Evolutionary conservation across 73 alveolate genomes (phyloP).

Genomic region (Tetrahymena thermophila): DNA sequence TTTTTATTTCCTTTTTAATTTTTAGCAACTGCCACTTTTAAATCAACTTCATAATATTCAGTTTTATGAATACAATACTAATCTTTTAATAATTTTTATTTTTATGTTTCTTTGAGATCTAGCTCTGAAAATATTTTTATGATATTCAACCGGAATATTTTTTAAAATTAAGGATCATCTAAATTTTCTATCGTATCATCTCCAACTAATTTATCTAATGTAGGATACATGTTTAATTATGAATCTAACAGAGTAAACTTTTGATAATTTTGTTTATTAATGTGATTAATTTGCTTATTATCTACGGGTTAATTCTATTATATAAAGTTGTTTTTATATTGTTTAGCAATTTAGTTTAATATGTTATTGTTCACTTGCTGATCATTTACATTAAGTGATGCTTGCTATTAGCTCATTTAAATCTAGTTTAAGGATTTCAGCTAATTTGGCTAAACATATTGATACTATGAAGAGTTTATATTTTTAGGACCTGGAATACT

Average conservation of each 20-base stretch:
- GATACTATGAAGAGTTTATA: not conserved
- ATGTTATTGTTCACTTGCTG: too few relatives aligned
- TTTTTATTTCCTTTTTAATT: not conserved
- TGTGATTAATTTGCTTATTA: too few relatives aligned
- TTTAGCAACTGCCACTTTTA: not conserved
- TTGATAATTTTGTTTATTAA: too few relatives aligned
- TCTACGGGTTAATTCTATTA: too few relatives aligned
- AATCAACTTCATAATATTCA: not conserved
- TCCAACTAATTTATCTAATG: not conserved
- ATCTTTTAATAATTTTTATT: not conserved
- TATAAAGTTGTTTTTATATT: too few relatives aligned
- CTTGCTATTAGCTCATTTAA: not conserved
- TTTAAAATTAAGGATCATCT: not conserved
- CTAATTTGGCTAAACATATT: not conserved
- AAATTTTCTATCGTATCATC: not conserved
- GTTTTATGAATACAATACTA: not conserved
- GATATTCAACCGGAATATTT: not conserved
- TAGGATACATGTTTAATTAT: not conserved
- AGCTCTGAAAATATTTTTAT: not conserved
- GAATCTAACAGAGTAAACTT: not conserved
- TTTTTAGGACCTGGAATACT: not conserved
- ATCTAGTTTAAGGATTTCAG: not conserved
- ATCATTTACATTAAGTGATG: not conserved
- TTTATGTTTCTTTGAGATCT: not conserved
- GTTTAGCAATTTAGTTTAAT: not conserved